Conservation (phyloP, 495 filamentous ascomycete genomes). For the Lindgomyces ingoldianus region DNA sequence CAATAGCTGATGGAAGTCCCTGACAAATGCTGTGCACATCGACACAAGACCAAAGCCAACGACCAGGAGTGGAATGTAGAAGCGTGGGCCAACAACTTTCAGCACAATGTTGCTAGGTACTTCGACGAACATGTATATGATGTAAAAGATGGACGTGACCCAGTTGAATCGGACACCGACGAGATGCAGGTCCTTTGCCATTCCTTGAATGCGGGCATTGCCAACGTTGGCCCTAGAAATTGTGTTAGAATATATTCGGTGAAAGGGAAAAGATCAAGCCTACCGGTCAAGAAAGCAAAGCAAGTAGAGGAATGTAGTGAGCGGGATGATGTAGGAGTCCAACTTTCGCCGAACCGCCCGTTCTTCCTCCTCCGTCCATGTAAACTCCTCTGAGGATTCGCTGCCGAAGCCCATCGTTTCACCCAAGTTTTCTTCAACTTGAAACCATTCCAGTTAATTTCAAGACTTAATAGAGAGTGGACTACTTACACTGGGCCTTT, state of each 20-base stretch:
- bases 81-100: constrained; percentile 30
- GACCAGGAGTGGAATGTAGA: constrained; percentile 48
- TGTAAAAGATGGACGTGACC: constrained; percentile 48
- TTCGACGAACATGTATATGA: constrained; percentile 37
- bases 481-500: constrained; percentile 19
- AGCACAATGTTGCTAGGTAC: constrained; percentile 36
- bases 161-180: constrained; percentile 57
- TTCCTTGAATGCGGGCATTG: constrained; percentile 64
- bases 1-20: constrained; percentile 46
- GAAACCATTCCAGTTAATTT: background rate
- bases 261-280: background rate
- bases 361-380: constrained; percentile 50
- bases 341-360: constrained; percentile 52
- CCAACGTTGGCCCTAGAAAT: constrained; percentile 27
- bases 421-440: constrained; percentile 23
- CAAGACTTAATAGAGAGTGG: background rate
- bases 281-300: constrained; percentile 63
- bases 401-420: constrained; percentile 4
- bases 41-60: constrained; percentile 52
- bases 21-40: constrained; percentile 51
- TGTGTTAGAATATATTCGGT: background rate
- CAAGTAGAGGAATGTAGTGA: constrained; percentile 57
- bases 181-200: constrained; percentile 57
- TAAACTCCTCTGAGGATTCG: constrained; percentile 30
- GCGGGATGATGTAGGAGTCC: constrained; percentile 55